phyloP scores from a whole-genome alignment of 352 stramenopile genomes.

The Globisporangium radiosum region DNA sequence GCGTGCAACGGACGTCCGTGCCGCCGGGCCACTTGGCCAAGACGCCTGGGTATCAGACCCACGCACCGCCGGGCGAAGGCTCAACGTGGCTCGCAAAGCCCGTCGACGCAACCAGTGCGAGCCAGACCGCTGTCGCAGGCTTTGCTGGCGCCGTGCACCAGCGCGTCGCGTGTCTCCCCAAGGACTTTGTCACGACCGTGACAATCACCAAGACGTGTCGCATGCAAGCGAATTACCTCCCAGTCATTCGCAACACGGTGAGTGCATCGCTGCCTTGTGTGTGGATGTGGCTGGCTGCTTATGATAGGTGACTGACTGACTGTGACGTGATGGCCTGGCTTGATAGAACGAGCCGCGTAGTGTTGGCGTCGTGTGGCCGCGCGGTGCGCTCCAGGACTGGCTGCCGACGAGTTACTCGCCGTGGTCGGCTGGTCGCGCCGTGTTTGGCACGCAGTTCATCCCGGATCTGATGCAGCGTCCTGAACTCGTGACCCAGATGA shows the following conservation, averaged over 20 bases:
- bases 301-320: neutral
- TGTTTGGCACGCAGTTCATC: constrained; percentile 65
- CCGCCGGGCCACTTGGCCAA: constrained; percentile 37
- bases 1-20: neutral
- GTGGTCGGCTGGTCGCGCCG: constrained; percentile 74
- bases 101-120: constrained; percentile 40
- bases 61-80: constrained; percentile 49
- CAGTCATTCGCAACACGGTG: constrained; percentile 66
- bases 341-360: constrained; percentile 70
- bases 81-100: constrained; percentile 47
- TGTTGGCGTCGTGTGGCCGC: constrained; percentile 85
- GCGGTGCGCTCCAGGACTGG: constrained; percentile 86
- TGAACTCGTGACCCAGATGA: constrained; percentile 26
- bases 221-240: constrained; percentile 77
- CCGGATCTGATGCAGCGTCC: constrained; percentile 50
- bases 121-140: constrained; percentile 59
- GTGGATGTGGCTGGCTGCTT: neutral
- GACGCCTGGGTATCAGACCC: constrained; percentile 49
- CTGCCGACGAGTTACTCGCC: constrained; percentile 87
- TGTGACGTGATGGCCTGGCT: neutral
- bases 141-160: constrained; percentile 55
- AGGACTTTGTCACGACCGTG: constrained; percentile 57
- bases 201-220: constrained; percentile 68
- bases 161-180: constrained; percentile 56
- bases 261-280: neutral